Evolutionary conservation across 176 grass and related monocot species (phyloP), one percentile per base, ranked within the genome.

Genomic region (Zea luxurians): DNA sequence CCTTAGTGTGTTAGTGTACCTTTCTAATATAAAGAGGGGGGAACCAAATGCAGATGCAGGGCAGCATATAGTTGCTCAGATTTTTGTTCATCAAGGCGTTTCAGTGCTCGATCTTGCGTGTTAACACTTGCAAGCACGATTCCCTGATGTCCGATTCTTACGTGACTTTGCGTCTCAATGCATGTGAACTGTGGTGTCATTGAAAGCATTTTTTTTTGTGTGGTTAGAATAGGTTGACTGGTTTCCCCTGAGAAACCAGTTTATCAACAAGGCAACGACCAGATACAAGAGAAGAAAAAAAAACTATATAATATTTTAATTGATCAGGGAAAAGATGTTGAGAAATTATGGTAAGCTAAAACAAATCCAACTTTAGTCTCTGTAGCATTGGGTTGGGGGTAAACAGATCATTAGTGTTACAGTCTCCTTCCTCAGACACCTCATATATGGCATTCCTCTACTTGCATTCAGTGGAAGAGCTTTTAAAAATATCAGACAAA

Each of bases 1-100:
- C 27, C 27, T 27, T 27, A 27, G 27, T 27, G 0, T 27, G 27
- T 27, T 13, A 45, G 8, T 16, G 27, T 38, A 49, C 36, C 13
- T 76, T 49, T 40, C 5, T 7, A 20, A 70, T 48, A 10, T 13
- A 5, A 13, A 36, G 1, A 36, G 46, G 12, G 5, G 9, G 12
- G 20, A 48, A 7, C 2, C 72, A 21, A 4, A 44, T 44, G 38
- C 17, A 57, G 54, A 44, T 44, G 38, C 17, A 57, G 54, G 6
- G 17, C 54, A 18, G 54, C 53, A 55, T 8, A 59, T 13, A 60
- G 53, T 15, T 44, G 38, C 52, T 58, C 57, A 10, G 5, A 0
- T 43, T 74, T 74, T 74, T n/a, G 6, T 60, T 60, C 71, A 60
- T 18, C 38, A 45, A 75, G 11, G 38, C 10, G 13, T 59, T 74